Conservation (phyloP, 2,329 filamentous ascomycete species). For the Fusarium subglutinans region DNA sequence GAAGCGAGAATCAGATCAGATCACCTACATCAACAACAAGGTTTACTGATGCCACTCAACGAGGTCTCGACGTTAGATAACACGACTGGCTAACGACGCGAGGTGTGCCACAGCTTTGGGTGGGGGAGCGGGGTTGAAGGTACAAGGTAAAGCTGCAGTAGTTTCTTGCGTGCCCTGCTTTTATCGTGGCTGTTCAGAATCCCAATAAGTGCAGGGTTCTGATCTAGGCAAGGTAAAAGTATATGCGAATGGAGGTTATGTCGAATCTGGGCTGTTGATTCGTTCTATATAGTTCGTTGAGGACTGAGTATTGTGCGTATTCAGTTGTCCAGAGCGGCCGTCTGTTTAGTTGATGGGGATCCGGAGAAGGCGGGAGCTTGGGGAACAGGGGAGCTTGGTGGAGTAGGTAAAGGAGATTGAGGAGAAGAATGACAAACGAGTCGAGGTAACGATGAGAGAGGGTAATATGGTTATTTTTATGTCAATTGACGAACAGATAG, state of each 20-base stretch:
- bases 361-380: conserved; percentile 23
- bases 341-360: conserved; percentile 22
- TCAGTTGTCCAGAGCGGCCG: conserved; percentile 3
- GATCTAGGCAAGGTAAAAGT: background rate
- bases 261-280: background rate
- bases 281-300: background rate
- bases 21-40: conserved; percentile 40
- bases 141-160: conserved; percentile 40
- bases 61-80: conserved; percentile 42
- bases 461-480: background rate
- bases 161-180: conserved; percentile 31
- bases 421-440: conserved; percentile 2
- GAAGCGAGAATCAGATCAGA: conserved; percentile 42
- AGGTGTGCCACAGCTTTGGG: conserved; percentile 36
- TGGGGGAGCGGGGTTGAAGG: conserved; percentile 41
- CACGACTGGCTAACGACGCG: conserved; percentile 37
- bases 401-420: conserved; percentile 29
- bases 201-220: conserved; percentile 16
- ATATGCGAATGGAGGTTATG: background rate
- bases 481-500: conserved; percentile 24
- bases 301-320: background rate
- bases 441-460: background rate
- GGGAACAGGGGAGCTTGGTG: conserved; percentile 24
- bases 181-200: conserved; percentile 15
- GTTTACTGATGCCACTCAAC: conserved; percentile 35